Base-by-base conservation (phyloP, 225 moss, liverwort and hornwort species). In the Lunularia cruciata region DNA sequence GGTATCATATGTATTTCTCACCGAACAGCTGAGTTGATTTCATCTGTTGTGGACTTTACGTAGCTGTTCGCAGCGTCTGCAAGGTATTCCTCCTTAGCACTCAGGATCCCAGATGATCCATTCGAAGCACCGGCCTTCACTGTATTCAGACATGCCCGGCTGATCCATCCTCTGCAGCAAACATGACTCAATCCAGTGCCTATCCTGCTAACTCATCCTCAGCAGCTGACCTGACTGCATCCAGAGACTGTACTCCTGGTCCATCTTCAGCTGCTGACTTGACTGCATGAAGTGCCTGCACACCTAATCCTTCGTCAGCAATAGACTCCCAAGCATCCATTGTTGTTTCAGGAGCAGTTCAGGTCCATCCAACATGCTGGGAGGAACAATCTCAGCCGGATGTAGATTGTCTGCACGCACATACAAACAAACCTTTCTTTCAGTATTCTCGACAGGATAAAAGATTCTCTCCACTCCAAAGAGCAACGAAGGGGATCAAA, bases 1-100 rank as follows among this genome's bases (percentile, higher is more conserved):
- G 62, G 64, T 81, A 25, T 84, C 91, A 70, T 58, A 85, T 9
- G 79, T 68, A 77, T 71, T 70, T 47, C 74, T 86, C 36, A 79
- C 70, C 31, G 78, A 47, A 49, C 81, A 70, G 71, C 83, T 65
- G 81, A 81, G 63, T 81, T 85, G 43, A 92, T 58, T 6, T 82
- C 74, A 53, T 72, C 74, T 31, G 77, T 79, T 22, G 83, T 37
- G 25, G 74, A 56, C 54, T 75, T 76, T 68, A 89, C 81, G 49
- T 86, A 54, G 66, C 69, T 84, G 6, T 69, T 53, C 16, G 88
- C 33, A 16, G 86, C 73, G 32, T 81, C 85, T 54, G 78, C 30
- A 53, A 61, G 60, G 33, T 80, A 75, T 22, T 57, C 36, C 39
- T 80, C 68, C 32, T 66, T 37, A 10, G 47, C 35, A 57, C 67